These are phyloP conservation scores for Austroboletus novae-zelandiae DNA, from an alignment of 1,284 basidiomycete genomes.

Conservation along the genomic window DNA sequence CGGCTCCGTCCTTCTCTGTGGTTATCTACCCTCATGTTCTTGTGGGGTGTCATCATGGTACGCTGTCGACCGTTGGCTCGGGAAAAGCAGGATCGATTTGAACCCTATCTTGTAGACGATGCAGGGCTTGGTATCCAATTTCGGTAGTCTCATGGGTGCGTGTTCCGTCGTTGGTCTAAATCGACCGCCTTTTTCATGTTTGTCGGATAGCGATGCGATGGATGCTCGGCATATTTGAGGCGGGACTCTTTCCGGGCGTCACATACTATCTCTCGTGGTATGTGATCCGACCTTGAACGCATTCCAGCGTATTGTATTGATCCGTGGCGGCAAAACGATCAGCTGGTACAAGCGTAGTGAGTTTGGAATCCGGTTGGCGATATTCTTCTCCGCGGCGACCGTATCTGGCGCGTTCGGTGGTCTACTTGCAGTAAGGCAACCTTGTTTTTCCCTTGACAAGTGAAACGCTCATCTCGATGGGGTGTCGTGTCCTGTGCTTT, in stretches of 20 bases:
- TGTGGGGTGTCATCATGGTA: slow-evolving; percentile 75
- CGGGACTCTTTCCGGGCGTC: slow-evolving; percentile 62
- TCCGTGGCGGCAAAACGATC: not conserved
- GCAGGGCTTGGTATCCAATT: slow-evolving; percentile 67
- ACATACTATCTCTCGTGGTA: slow-evolving; percentile 70
- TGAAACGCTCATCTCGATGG: too few relatives aligned
- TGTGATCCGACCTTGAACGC: not conserved
- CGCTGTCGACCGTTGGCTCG: not conserved
- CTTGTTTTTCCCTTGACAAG: too few relatives aligned
- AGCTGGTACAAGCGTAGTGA: slow-evolving; percentile 72
- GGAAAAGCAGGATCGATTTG: too few relatives aligned
- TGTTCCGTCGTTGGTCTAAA: not conserved
- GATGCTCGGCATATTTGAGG: slow-evolving; percentile 68
- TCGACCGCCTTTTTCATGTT: not conserved
- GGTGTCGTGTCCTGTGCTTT: too few relatives aligned
- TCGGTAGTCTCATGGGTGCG: slow-evolving; percentile 60
- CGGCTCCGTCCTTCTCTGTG: slow-evolving; percentile 65
- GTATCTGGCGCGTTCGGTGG: slow-evolving; percentile 72
- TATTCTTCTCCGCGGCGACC: slow-evolving; percentile 76
- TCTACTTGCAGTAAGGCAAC: slow-evolving; percentile 52
- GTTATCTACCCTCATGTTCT: slow-evolving; percentile 61
- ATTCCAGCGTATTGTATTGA: not conserved
- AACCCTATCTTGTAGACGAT: slow-evolving; percentile 39
- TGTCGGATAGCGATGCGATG: slow-evolving; percentile 53
- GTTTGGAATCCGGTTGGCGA: slow-evolving; percentile 61